Evolutionary conservation across 129 eudicot genomes (phyloP).

Genomic region (Oenanthe sinensis): DNA sequence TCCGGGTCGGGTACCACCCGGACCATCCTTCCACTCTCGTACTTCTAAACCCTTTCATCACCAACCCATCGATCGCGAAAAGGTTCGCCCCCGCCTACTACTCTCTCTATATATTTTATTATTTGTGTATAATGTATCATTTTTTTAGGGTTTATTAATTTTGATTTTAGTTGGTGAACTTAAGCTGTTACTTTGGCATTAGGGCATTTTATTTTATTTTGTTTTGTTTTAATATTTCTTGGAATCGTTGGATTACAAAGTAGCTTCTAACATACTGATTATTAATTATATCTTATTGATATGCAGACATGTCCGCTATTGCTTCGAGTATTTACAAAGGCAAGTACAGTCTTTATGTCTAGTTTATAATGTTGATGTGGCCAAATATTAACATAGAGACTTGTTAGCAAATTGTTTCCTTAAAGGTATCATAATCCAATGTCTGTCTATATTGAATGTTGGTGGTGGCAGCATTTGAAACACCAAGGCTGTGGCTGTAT

Average conservation of each 20-base stretch:
- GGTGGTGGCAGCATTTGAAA: background rate
- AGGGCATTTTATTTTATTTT: too few relatives aligned
- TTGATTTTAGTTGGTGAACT: background rate
- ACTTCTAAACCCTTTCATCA: conserved; percentile 36
- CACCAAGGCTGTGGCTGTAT: background rate
- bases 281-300: conserved; percentile 13
- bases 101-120: too few relatives aligned
- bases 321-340: conserved; percentile 95
- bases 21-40: conserved; percentile 34
- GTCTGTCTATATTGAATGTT: background rate
- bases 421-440: background rate
- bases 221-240: background rate
- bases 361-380: background rate
- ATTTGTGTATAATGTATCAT: background rate
- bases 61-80: conserved; percentile 81
- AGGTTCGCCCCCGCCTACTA: conserved; percentile 61
- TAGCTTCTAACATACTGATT: background rate
- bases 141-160: background rate
- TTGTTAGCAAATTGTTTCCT: background rate
- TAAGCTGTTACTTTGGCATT: background rate
- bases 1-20: conserved; percentile 56
- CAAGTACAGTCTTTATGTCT: conserved; percentile 20
- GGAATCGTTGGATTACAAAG: background rate
- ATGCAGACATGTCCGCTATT: conserved; percentile 86
- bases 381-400: background rate